phyloP scores from a whole-genome alignment of 2,329 filamentous ascomycete genomes.

The Rhexocercosporidium sp. region DNA sequence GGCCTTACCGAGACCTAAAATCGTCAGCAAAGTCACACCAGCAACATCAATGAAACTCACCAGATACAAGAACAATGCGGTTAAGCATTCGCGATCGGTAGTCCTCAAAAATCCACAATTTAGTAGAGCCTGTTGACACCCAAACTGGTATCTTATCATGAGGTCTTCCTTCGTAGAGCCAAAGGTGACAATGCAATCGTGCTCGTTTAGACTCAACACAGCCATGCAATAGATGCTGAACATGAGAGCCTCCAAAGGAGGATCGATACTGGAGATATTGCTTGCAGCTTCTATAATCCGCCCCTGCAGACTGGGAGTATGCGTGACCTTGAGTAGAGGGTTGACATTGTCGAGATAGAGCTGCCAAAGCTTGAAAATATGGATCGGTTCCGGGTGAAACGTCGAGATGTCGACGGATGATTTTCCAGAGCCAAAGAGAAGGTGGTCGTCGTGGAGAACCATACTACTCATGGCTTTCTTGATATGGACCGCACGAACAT shows the following conservation, averaged over 20 bases:
- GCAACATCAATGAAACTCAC: constrained; percentile 44
- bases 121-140: constrained; percentile 52
- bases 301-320: constrained; percentile 71
- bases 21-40: constrained; percentile 7
- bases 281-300: constrained; percentile 67
- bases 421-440: constrained; percentile 54
- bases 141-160: constrained; percentile 49
- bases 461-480: constrained; percentile 41
- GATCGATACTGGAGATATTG: constrained; percentile 58
- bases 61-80: constrained; percentile 58
- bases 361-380: constrained; percentile 77
- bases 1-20: constrained; percentile 35
- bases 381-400: constrained; percentile 61
- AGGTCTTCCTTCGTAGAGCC: constrained; percentile 46
- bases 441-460: constrained; percentile 49
- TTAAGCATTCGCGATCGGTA: constrained; percentile 51
- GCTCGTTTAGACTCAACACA: constrained; percentile 56
- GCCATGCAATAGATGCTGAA: constrained; percentile 71
- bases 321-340: constrained; percentile 73
- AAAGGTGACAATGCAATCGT: constrained; percentile 55
- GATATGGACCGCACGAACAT: constrained; percentile 45
- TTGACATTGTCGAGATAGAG: constrained; percentile 76
- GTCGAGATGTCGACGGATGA: constrained; percentile 49
- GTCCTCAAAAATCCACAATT: constrained; percentile 50
- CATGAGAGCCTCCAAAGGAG: constrained; percentile 64